These are phyloP conservation scores for Zygoascus meyerae DNA, from an alignment of 1,139 yeast genomes.

Conservation along the genomic window DNA sequence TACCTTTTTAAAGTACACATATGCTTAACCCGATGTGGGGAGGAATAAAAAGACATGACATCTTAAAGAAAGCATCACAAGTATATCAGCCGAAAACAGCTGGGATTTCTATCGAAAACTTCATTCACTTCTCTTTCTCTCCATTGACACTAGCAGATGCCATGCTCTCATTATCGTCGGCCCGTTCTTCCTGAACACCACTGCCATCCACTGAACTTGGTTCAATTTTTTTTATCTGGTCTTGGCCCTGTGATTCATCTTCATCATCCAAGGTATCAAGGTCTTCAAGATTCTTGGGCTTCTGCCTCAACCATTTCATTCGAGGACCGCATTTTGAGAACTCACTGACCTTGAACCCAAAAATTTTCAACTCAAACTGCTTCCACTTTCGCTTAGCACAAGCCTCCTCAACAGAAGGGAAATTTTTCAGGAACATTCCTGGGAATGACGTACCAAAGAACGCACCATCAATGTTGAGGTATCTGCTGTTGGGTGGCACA, in stretches of 20 bases:
- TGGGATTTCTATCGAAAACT: neutral
- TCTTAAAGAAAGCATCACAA: no score
- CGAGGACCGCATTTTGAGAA: conserved; percentile 77
- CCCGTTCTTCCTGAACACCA: conserved; percentile 4
- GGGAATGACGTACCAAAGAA: conserved; percentile 96
- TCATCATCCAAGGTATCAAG: conserved; percentile 13
- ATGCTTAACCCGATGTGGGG: no score
- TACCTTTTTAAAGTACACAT: no score
- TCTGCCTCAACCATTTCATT: conserved; percentile 88
- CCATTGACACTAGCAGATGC: conserved; percentile 19
- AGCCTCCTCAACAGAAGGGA: conserved; percentile 67
- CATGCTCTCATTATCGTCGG: conserved; percentile 17
- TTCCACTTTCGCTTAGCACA: conserved; percentile 47
- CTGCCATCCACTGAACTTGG: conserved; percentile 4
- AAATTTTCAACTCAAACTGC: conserved; percentile 66
- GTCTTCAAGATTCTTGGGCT: conserved; percentile 42
- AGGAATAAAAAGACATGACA: no score
- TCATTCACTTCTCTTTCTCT: conserved; percentile 4
- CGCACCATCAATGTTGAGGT: conserved; percentile 88
- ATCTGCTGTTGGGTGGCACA: conserved; percentile 78
- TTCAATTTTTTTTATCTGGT: conserved; percentile 13
- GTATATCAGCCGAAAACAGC: no score
- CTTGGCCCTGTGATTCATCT: conserved; percentile 20
- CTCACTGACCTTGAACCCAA: conserved; percentile 82
- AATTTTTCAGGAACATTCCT: conserved; percentile 83